Base-by-base conservation (phyloP, 805 yeast genomes). In the Debaryomyces maramus region DNA sequence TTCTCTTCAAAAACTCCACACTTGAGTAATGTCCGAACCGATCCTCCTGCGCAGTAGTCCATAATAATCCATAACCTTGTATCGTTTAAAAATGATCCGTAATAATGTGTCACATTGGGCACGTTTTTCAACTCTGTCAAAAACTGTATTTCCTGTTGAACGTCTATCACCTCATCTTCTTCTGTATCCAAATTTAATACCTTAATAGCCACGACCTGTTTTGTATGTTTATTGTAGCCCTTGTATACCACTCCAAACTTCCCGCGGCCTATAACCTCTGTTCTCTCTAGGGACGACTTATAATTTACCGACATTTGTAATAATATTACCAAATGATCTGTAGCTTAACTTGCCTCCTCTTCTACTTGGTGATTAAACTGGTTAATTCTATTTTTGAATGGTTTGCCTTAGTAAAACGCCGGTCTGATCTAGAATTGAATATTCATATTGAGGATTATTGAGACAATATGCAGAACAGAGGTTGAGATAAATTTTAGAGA, bases 1-100 rank as follows among this genome's bases (percentile, higher is more conserved):
- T 74, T 74, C 55, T 93, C 99, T 45, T 89, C 97, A 28, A 95
- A 74, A 26, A 78, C 79, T 0, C 99, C 99, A 0, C 97, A 89
- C 53, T 83, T 79, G 42, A 91, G 64, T 33, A 93, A 67, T 2
- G 97, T 87, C 46, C 99, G 74, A 40, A 88, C 78, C 1, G 96
- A 85, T 0, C 99, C 99, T 11, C 99, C 99, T 0, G 96, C 93
- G 63, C 98, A 91, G 55, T 86, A 80, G 56, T 93, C 99, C 97
- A 93, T 93, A 43, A 93, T 81, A 59, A 93, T 90, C 98, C 99
- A 93, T 26, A 93, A 71, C 53, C 86, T 83, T n/a, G 96, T 85
- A 34, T 91, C 97, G 46, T 82, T 80, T 20, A 95, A 64, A 48
- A 85, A 84, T 0, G 95, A 85, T 0, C 97, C 97, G 56, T 85